Evolutionary conservation across 2,329 filamentous ascomycete species (phyloP).

Genomic region (Drechslerella coelobrocha): DNA sequence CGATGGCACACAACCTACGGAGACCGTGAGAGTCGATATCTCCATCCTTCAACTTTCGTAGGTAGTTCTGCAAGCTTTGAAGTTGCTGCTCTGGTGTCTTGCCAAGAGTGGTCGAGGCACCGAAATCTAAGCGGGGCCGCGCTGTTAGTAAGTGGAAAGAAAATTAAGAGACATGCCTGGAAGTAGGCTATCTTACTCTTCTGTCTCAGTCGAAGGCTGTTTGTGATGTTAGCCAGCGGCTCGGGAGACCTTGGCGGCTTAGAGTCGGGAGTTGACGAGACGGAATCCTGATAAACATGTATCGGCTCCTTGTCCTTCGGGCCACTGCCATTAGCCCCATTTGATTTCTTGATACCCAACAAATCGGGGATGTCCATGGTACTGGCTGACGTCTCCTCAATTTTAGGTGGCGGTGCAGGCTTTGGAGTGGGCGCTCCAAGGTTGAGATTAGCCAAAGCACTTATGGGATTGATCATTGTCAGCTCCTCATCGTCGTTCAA

Average conservation of each 20-base stretch:
- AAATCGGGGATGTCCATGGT: slow-evolving; percentile 46
- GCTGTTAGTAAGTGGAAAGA: slow-evolving; percentile 3
- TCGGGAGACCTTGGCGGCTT: slow-evolving; percentile 21
- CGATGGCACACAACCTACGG: slow-evolving; percentile 54
- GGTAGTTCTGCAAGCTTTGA: slow-evolving; percentile 41
- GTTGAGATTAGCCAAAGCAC: slow-evolving; percentile 44
- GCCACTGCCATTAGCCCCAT: slow-evolving; percentile 18
- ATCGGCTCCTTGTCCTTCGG: slow-evolving; percentile 51
- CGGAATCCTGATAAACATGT: slow-evolving; percentile 57
- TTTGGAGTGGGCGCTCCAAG: slow-evolving; percentile 19
- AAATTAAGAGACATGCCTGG: background rate
- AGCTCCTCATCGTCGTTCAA: slow-evolving; percentile 53
- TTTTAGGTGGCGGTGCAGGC: slow-evolving; percentile 26
- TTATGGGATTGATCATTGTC: slow-evolving; percentile 53
- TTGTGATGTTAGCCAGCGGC: slow-evolving; percentile 41
- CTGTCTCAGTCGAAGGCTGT: slow-evolving; percentile 29
- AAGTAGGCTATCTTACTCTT: slow-evolving; percentile 18
- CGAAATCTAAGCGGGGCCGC: slow-evolving; percentile 22
- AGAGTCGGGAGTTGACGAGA: slow-evolving; percentile 12
- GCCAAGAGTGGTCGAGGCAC: slow-evolving; percentile 23
- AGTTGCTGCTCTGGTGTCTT: slow-evolving; percentile 48
- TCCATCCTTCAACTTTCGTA: slow-evolving; percentile 52
- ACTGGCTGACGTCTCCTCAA: slow-evolving; percentile 5
- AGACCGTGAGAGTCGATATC: slow-evolving; percentile 56
- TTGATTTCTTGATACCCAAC: slow-evolving; percentile 32